These are phyloP conservation scores for Globisporangium abappressorium DNA, from an alignment of 352 stramenopile species.

Conservation along the genomic window DNA sequence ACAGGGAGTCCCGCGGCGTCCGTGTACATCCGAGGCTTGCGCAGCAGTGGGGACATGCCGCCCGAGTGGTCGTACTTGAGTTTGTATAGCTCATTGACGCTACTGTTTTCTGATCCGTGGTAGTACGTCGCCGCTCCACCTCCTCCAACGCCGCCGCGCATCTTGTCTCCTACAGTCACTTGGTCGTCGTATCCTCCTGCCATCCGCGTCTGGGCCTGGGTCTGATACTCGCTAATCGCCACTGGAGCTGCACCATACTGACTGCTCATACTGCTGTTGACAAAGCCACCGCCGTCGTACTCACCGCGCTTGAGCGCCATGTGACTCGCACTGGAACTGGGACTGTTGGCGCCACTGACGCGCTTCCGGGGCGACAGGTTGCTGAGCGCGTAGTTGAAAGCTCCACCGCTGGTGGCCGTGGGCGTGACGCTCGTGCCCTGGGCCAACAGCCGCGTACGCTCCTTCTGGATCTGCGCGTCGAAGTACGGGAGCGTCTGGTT, in stretches of 20 bases:
- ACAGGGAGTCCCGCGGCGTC: background rate
- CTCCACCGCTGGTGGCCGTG: slow-evolving; percentile 31
- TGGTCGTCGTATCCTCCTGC: slow-evolving; percentile 11
- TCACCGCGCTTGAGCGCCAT: slow-evolving; percentile 6
- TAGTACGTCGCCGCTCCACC: background rate
- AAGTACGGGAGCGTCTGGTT: slow-evolving; percentile 77
- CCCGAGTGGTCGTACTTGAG: slow-evolving; percentile 16
- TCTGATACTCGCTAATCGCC: background rate
- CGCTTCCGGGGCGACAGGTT: slow-evolving; percentile 53
- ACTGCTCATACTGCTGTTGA: background rate
- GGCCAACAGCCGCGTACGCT: slow-evolving; percentile 51
- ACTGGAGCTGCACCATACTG: background rate
- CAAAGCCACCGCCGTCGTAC: background rate
- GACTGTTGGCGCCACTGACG: slow-evolving; percentile 3
- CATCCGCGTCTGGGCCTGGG: background rate
- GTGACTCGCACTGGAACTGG: background rate
- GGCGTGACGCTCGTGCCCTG: slow-evolving; percentile 50
- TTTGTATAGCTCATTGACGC: slow-evolving; percentile 7
- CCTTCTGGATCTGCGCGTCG: slow-evolving; percentile 70
- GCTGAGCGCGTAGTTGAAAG: slow-evolving; percentile 29
- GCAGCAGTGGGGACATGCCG: slow-evolving; percentile 15
- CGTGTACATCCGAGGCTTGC: slow-evolving; percentile 14
- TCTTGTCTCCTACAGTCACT: background rate
- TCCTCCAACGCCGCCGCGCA: background rate
- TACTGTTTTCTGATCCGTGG: slow-evolving; percentile 10